Evolutionary conservation across 345 rosid species (phyloP).

Genomic region (Pugionium dolabratum): DNA sequence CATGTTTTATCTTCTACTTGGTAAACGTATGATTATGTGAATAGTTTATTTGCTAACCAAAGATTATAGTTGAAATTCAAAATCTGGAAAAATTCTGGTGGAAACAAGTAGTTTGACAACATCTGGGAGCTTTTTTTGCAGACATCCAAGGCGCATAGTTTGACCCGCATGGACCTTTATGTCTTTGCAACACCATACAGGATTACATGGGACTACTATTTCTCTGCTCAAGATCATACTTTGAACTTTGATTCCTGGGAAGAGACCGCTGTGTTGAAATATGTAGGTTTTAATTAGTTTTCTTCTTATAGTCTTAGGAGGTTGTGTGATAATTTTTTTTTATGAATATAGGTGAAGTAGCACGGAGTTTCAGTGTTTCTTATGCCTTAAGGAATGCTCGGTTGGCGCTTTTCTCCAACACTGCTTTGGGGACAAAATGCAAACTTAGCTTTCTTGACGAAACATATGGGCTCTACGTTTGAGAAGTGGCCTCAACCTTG

Average conservation of each 20-base stretch:
- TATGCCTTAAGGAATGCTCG: conserved; percentile 97
- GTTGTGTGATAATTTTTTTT: conserved; percentile 8
- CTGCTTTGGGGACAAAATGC: conserved; percentile 88
- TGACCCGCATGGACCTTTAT: conserved; percentile 96
- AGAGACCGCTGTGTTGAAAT: conserved; percentile 81
- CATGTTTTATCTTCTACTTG: too few relatives aligned
- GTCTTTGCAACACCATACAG: conserved; percentile 98
- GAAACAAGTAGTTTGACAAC: neutral
- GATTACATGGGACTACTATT: conserved; percentile 96
- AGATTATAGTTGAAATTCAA: too few relatives aligned
- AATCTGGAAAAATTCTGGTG: too few relatives aligned
- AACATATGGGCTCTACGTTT: conserved; percentile 94
- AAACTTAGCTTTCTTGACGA: conserved; percentile 74
- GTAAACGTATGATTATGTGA: too few relatives aligned
- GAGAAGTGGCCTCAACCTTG: conserved; percentile 84
- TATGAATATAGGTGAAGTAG: conserved; percentile 72
- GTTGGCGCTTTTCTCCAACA: conserved; percentile 94
- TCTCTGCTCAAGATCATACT: conserved; percentile 74
- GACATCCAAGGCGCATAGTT: conserved; percentile 88
- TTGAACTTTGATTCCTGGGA: conserved; percentile 89
- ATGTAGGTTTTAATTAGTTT: conserved; percentile 50
- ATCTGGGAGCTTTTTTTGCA: conserved; percentile 37
- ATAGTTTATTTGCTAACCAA: too few relatives aligned
- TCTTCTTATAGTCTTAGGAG: neutral
- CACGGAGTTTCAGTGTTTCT: conserved; percentile 95